phyloP scores from a whole-genome alignment of 2,329 filamentous ascomycete genomes.

The Sphaerulina populicola region DNA sequence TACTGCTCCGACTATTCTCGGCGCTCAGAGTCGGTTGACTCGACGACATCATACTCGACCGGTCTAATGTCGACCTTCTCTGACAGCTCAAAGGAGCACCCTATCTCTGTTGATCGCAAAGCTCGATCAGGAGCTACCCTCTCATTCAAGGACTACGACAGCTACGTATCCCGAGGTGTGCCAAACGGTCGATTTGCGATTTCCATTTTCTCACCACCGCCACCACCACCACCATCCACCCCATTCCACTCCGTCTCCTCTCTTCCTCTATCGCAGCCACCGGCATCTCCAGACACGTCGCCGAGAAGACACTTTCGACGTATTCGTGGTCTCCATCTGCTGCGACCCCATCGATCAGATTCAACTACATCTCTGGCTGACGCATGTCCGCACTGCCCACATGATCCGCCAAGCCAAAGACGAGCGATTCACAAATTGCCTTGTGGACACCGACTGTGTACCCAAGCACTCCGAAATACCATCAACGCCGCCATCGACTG shows the following conservation, averaged over 20 bases:
- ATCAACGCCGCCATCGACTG: slow-evolving; percentile 32
- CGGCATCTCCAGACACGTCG: slow-evolving; percentile 22
- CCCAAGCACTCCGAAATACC: slow-evolving; percentile 28
- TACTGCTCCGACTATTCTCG: slow-evolving; percentile 19
- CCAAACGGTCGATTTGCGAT: slow-evolving; percentile 24
- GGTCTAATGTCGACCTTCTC: slow-evolving; percentile 31
- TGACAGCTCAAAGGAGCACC: slow-evolving; percentile 27
- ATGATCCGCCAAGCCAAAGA: slow-evolving; percentile 21
- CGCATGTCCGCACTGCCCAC: slow-evolving; percentile 31
- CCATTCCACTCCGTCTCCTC: slow-evolving; percentile 30
- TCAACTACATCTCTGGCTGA: slow-evolving; percentile 24
- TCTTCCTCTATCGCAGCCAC: slow-evolving; percentile 24
- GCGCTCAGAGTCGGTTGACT: slow-evolving; percentile 29
- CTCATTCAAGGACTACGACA: slow-evolving; percentile 32
- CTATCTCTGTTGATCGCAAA: slow-evolving; percentile 3
- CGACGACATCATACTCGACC: slow-evolving; percentile 30
- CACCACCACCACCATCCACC: slow-evolving; percentile 21
- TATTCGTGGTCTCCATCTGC: slow-evolving; percentile 30
- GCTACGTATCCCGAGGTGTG: slow-evolving; percentile 26
- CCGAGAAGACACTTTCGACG: slow-evolving; percentile 30
- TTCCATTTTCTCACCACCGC: slow-evolving; percentile 16
- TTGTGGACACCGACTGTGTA: slow-evolving; percentile 32
- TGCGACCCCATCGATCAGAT: slow-evolving; percentile 24
- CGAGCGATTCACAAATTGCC: slow-evolving; percentile 29
- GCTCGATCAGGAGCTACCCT: slow-evolving; percentile 24